A percentile compares a stretch with the other conserved stretches of the same genome.
phyloP scores from a whole-genome alignment of 148 eudicot genomes.

The Bassia scoparia region DNA sequence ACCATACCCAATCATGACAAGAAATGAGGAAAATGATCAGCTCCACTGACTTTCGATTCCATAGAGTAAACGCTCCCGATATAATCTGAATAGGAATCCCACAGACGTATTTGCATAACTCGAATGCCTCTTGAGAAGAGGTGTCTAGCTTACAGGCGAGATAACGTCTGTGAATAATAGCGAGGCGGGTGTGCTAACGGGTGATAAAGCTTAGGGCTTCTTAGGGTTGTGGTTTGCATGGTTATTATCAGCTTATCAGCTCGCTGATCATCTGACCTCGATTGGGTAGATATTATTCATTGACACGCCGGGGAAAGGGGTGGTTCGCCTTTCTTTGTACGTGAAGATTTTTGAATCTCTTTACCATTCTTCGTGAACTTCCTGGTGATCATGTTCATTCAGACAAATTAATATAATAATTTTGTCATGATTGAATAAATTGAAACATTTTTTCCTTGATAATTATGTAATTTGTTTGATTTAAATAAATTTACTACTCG shows the following conservation, averaged over 20 bases:
- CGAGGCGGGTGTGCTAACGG: slow-evolving; percentile 42
- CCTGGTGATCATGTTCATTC: no score
- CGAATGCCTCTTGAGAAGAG: slow-evolving; percentile 30
- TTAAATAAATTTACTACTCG: no score
- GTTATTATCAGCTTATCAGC: slow-evolving; percentile 24
- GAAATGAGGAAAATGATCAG: slow-evolving; percentile 65
- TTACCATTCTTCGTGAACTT: no score
- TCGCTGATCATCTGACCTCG: slow-evolving; percentile 63
- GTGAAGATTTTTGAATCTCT: slow-evolving; percentile 56
- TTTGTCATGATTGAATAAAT: no score
- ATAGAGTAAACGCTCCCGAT: slow-evolving; percentile 43
- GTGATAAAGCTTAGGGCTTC: slow-evolving; percentile 51
- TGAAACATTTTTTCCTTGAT: no score
- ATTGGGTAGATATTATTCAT: slow-evolving; percentile 56
- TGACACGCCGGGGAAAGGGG: slow-evolving; percentile 63
- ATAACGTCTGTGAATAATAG: slow-evolving; percentile 44
- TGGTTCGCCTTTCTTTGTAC: slow-evolving; percentile 70
- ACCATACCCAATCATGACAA: slow-evolving; percentile 78
- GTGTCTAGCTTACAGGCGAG: slow-evolving; percentile 35
- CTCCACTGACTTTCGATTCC: slow-evolving; percentile 61
- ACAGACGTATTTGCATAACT: slow-evolving; percentile 45
- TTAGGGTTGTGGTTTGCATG: slow-evolving; percentile 35
- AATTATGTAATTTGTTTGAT: no score
- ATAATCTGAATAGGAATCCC: slow-evolving; percentile 40
- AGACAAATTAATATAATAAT: no score